phyloP scores from a whole-genome alignment of 257 asterid genomes.

The Fraxinus pennsylvanica region DNA sequence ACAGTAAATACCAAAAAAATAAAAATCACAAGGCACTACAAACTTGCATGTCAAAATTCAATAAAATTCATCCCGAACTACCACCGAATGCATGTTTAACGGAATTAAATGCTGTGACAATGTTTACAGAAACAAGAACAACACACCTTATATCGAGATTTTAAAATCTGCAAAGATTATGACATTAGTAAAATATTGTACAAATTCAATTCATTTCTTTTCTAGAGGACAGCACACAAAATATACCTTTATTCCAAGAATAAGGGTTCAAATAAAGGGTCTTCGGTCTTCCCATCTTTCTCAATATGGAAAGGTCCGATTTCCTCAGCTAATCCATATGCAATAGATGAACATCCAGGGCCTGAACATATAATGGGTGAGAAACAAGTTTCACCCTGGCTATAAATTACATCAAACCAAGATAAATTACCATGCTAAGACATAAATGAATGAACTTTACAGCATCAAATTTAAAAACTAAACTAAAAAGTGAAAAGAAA shows the following conservation, averaged over 20 bases:
- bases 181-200: too few relatives aligned
- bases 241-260: constrained; percentile 89
- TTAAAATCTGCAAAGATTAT: too few relatives aligned
- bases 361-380: constrained; percentile 48
- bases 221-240: too few relatives aligned
- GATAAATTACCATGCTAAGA: neutral
- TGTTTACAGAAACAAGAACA: too few relatives aligned
- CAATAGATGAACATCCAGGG: constrained; percentile 97
- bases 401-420: neutral
- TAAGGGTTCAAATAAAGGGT: constrained; percentile 77
- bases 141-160: too few relatives aligned
- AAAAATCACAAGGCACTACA: too few relatives aligned
- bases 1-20: too few relatives aligned
- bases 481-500: neutral
- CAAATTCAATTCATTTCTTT: too few relatives aligned
- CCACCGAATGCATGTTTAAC: too few relatives aligned
- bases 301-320: constrained; percentile 91
- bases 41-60: too few relatives aligned
- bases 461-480: neutral
- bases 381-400: constrained; percentile 13
- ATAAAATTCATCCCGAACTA: too few relatives aligned
- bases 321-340: constrained; percentile 91
- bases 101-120: too few relatives aligned
- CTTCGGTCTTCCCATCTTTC: constrained; percentile 82
- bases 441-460: neutral